A percentile compares a stretch with the other conserved stretches of the same genome.
Conservation (phyloP, 345 rosid genomes). For the Bruguiera sexangula region DNA sequence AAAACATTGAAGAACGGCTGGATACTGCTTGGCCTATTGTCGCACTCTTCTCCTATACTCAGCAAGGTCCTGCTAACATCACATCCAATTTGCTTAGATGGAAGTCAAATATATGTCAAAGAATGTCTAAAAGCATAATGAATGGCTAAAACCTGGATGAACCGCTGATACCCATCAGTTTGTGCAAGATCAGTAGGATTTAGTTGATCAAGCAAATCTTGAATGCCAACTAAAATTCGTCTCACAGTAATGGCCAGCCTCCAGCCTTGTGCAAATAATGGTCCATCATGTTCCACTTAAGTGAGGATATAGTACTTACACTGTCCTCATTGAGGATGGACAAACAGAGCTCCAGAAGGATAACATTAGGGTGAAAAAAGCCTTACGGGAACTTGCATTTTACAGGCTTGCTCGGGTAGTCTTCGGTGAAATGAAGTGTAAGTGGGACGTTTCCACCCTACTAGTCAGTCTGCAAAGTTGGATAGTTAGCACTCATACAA, state of each 20-base stretch:
- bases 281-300: too few relatives aligned
- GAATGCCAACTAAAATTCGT: constrained; percentile 3
- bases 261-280: background rate
- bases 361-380: constrained; percentile 9
- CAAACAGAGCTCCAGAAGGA: constrained; percentile 8
- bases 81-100: background rate
- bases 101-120: background rate
- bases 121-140: too few relatives aligned
- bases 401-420: constrained; percentile 9
- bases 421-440: background rate
- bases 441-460: constrained; percentile 6
- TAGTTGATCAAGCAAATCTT: constrained; percentile 15
- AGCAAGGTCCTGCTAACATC: constrained; percentile 47
- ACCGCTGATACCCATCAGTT: constrained; percentile 8
- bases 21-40: constrained; percentile 76
- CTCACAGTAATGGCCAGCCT: constrained; percentile 10
- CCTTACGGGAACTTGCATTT: constrained; percentile 9
- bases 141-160: background rate
- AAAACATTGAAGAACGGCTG: constrained; percentile 9
- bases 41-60: constrained; percentile 80
- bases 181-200: constrained; percentile 6
- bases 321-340: constrained; percentile 10
- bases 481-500: too few relatives aligned
- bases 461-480: constrained; percentile 4
- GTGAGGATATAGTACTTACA: background rate